Percentiles rank a stretch among this genome's conserved stretches.
Conservation (phyloP, 2,329 filamentous ascomycete genomes). For the Fusarium longipes region DNA sequence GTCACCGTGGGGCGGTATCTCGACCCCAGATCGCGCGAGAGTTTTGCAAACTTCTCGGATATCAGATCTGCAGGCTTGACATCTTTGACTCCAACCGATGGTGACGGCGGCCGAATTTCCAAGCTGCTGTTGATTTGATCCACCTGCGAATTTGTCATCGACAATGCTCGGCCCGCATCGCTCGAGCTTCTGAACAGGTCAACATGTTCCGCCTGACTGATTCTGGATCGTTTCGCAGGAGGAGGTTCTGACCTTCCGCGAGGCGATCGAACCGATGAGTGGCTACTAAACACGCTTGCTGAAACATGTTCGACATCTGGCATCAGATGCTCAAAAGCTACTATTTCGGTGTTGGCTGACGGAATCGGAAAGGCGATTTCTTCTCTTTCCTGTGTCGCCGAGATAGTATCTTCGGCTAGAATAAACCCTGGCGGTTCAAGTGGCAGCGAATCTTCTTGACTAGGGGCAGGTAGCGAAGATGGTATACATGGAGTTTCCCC, state of each 20-base stretch:
- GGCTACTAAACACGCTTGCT: constrained; percentile 44
- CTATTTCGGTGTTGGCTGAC: constrained; percentile 12
- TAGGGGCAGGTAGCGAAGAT: constrained; percentile 43
- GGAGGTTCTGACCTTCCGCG: constrained; percentile 50
- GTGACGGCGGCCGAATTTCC: constrained; percentile 66
- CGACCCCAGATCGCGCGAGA: constrained; percentile 61
- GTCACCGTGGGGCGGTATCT: constrained; percentile 62
- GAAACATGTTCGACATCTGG: constrained; percentile 51
- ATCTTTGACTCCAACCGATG: constrained; percentile 59
- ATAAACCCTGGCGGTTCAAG: constrained; percentile 1
- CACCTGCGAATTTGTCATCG: constrained; percentile 23
- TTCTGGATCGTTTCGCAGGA: constrained; percentile 45
- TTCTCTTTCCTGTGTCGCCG: constrained; percentile 39
- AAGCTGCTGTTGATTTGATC: constrained; percentile 50
- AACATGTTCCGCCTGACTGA: constrained; percentile 15
- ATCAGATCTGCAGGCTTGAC: constrained; percentile 64
- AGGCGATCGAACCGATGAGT: constrained; percentile 24
- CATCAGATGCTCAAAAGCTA: constrained; percentile 18
- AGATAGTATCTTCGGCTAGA: constrained; percentile 35
- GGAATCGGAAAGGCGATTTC: neutral
- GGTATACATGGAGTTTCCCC: constrained; percentile 28
- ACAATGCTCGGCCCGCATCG: constrained; percentile 43
- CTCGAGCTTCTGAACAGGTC: constrained; percentile 48
- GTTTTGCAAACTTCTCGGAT: constrained; percentile 65
- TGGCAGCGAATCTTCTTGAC: constrained; percentile 17